Percentiles rank a stretch among this genome's conserved stretches.
phyloP scores from a whole-genome alignment of 2,329 filamentous ascomycete species.

The Knufia fluminis region DNA sequence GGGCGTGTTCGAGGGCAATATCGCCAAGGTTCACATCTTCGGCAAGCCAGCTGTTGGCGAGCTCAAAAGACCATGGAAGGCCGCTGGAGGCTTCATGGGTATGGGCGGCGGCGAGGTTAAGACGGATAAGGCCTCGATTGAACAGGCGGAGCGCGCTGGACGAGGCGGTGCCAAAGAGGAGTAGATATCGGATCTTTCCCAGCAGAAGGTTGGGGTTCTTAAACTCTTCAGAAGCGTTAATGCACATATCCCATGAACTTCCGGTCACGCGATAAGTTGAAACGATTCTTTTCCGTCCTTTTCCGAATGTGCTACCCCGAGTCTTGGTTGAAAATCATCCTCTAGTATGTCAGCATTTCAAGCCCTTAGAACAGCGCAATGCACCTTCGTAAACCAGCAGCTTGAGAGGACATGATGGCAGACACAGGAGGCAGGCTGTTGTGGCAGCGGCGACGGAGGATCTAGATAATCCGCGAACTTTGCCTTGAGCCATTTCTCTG shows the following conservation, averaged over 20 bases:
- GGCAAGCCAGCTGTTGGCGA: slow-evolving; percentile 81
- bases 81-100: slow-evolving; percentile 69
- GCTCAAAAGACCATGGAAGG: slow-evolving; percentile 93
- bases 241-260: not conserved
- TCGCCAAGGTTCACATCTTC: slow-evolving; percentile 90
- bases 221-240: not conserved
- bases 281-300: not conserved
- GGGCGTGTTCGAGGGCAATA: slow-evolving; percentile 86
- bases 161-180: slow-evolving; percentile 44
- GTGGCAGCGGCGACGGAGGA: no score
- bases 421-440: no score
- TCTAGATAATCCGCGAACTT: not conserved
- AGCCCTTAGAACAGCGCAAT: no score
- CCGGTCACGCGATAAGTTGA: not conserved
- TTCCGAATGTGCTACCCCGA: not conserved
- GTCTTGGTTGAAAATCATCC: no score
- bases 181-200: slow-evolving; percentile 24
- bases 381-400: no score
- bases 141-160: slow-evolving; percentile 41
- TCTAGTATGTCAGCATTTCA: no score
- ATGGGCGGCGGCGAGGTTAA: slow-evolving; percentile 61
- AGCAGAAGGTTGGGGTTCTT: not conserved
- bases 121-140: slow-evolving; percentile 76
- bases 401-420: no score
- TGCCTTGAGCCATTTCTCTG: not conserved